Base-by-base conservation (phyloP, 208 protist genomes). In the Angomonas deanei region DNA sequence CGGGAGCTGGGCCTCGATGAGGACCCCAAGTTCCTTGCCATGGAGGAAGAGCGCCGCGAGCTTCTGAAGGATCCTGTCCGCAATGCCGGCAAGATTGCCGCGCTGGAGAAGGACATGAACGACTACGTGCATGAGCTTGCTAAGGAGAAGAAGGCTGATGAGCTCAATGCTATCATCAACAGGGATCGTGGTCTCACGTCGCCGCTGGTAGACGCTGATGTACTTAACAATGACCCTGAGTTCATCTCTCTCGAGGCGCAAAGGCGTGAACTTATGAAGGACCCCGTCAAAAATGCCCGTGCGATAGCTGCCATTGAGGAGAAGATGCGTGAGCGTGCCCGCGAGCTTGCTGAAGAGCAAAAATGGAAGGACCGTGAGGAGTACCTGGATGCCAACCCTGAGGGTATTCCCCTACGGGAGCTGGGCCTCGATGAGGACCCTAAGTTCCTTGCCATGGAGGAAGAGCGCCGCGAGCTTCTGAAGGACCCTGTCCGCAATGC, bases 81-180 rank as follows among this genome's bases (percentile, higher is more conserved):
- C 42, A 65, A 49, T 55, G 60, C 62, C 48, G 50, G 64, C 27
- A 61, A 76, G 34, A 38, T 87, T 32, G 66, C 72, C 48, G 68
- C 67, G 27, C 48, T 84, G 46, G 39, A 76, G 38, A 74, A 72
- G 23, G 70, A 69, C 32, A 88, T 91, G 85, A 80, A 91, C 52
- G 63, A 78, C 50, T 82, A 80, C 47, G 72, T 62, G 36, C 69
- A 82, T 63, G 70, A 82, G 62, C 69, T 92, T 10, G 88, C 87
- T 21, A 67, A 61, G 38, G 74, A 79, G 21, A 56, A 42, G 47
- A 69, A 84, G 68, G 55, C 70, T 33, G 70, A 67, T 21, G 56
- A 50, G 46, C 46, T 4, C 8, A 4, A 42, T 8, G 34, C 34
- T 42, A 15, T 42, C n/a, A n/a, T n/a, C n/a, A n/a, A n/a, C n/a